Conservation (phyloP, 345 rosid genomes). For the Garcia nutans region DNA sequence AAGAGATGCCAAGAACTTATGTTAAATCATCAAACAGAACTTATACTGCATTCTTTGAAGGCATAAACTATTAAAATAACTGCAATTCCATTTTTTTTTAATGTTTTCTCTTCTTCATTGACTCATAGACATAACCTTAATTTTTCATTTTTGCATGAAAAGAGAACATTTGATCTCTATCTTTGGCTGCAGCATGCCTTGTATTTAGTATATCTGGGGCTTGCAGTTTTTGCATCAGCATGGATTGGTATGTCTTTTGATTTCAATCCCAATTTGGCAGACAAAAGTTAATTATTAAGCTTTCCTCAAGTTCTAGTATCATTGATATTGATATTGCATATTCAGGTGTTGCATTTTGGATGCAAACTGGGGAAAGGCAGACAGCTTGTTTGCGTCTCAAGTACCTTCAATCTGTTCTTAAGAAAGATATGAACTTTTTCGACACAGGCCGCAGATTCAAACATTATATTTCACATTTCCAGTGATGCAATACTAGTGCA, state of each 20-base stretch:
- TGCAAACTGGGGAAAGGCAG: constrained; percentile 90
- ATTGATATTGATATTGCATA: neutral
- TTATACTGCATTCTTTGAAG: no score
- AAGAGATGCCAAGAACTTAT: no score
- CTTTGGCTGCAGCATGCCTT: constrained; percentile 53
- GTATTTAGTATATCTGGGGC: constrained; percentile 65
- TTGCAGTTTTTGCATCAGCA: constrained; percentile 50
- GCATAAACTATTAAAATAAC: no score
- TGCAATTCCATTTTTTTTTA: neutral
- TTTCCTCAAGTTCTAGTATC: neutral
- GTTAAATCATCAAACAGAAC: no score
- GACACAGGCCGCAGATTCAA: constrained; percentile 77
- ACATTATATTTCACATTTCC: constrained; percentile 62
- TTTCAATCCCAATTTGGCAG: neutral
- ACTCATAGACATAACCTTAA: neutral
- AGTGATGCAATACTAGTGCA: constrained; percentile 85
- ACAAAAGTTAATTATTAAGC: neutral
- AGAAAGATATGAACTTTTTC: constrained; percentile 61
- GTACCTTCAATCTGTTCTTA: constrained; percentile 64
- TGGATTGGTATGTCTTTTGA: constrained; percentile 58
- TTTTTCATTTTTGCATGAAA: neutral
- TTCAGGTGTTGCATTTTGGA: constrained; percentile 74
- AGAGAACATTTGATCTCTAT: neutral
- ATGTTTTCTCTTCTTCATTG: neutral
- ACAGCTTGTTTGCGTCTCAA: constrained; percentile 60